A percentile compares a stretch with the other conserved stretches of the same genome.
Conservation (phyloP, 169 alveolate genomes). For the Ichthyophthirius multifiliis region DNA sequence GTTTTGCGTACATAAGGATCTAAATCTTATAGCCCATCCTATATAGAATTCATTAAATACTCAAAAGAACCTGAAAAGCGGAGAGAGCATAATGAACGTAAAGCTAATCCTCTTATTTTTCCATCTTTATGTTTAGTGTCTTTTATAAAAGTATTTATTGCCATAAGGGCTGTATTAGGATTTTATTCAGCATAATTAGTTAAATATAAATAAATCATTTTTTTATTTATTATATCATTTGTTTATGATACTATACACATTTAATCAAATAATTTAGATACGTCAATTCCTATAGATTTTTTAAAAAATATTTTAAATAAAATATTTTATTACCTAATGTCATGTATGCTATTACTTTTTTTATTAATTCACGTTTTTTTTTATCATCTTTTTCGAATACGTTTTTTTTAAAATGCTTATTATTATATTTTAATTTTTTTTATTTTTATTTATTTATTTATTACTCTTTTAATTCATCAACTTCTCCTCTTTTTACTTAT, state of each 20-base stretch:
- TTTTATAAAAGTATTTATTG: slow-evolving; percentile 96
- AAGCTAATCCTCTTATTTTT: slow-evolving; percentile 96
- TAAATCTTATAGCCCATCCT: slow-evolving; percentile 89
- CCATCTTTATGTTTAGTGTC: slow-evolving; percentile 95
- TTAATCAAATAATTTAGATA: slow-evolving; percentile 94
- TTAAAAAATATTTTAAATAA: background rate
- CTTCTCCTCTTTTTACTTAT: slow-evolving; percentile 91
- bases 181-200: slow-evolving; percentile 95
- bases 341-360: slow-evolving; percentile 91
- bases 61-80: slow-evolving; percentile 90
- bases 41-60: slow-evolving; percentile 85
- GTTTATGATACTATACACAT: slow-evolving; percentile 97
- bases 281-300: slow-evolving; percentile 94
- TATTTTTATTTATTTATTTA: background rate
- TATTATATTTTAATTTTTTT: background rate
- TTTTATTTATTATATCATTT: slow-evolving; percentile 97
- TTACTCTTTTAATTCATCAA: slow-evolving; percentile 82
- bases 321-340: slow-evolving; percentile 56
- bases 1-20: slow-evolving; percentile 96
- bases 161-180: slow-evolving; percentile 96
- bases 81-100: slow-evolving; percentile 94
- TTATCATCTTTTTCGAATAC: slow-evolving; percentile 80
- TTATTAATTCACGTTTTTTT: slow-evolving; percentile 88
- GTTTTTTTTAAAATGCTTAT: slow-evolving; percentile 66
- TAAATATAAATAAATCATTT: slow-evolving; percentile 96